Conservation (phyloP, 257 asterid genomes). For the Nicotiana undulata region DNA sequence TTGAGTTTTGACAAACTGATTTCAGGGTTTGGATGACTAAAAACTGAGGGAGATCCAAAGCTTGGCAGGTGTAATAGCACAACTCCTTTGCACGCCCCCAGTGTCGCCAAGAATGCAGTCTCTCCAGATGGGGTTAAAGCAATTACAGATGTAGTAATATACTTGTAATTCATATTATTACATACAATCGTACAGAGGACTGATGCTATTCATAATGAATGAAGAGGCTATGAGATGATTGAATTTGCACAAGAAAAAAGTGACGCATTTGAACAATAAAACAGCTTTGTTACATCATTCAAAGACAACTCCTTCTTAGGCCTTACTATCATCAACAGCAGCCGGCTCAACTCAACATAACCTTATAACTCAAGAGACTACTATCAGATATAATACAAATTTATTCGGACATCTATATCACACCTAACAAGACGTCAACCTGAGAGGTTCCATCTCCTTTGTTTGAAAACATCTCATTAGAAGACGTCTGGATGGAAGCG, state of each 20-base stretch:
- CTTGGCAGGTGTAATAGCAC: not conserved
- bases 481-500: constrained; percentile 61
- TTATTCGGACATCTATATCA: not conserved
- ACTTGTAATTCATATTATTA: not conserved
- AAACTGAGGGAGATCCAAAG: not conserved
- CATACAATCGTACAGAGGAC: not conserved
- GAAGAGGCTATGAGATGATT: not conserved
- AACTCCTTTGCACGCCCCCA: not conserved
- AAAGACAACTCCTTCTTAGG: not conserved
- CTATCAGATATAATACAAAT: not conserved
- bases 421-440: not conserved
- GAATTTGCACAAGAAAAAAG: not conserved
- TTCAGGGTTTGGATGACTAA: not conserved
- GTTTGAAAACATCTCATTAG: constrained; percentile 5
- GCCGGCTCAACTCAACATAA: not conserved
- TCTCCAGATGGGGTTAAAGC: not conserved
- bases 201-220: not conserved
- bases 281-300: not conserved
- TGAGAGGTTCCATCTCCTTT: not conserved
- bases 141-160: not conserved
- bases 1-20: not conserved
- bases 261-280: not conserved
- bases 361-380: not conserved
- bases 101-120: not conserved
- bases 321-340: not conserved